Percentiles rank a stretch among this genome's conserved stretches.
Conservation (phyloP, 352 stramenopile species). For the Pythium dissotocum region DNA sequence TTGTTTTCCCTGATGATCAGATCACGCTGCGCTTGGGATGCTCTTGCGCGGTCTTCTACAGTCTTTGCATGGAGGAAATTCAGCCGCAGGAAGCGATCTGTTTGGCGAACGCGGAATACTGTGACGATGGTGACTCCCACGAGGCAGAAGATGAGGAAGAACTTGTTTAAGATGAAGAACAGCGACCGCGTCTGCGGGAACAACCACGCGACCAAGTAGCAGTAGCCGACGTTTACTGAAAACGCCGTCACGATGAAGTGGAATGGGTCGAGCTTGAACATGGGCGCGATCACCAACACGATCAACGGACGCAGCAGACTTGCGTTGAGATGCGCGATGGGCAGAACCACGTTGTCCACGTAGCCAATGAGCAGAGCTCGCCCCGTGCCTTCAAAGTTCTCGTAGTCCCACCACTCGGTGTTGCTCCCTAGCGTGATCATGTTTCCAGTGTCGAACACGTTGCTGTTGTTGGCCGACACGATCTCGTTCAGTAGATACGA, state of each 20-base stretch:
- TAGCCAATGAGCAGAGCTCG: slow-evolving; percentile 48
- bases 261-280: slow-evolving; percentile 78
- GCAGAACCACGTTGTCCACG: slow-evolving; percentile 60
- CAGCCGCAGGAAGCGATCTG: slow-evolving; percentile 67
- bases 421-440: slow-evolving; percentile 35
- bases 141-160: slow-evolving; percentile 66
- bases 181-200: slow-evolving; percentile 59
- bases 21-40: slow-evolving; percentile 71
- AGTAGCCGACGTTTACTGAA: slow-evolving; percentile 67
- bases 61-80: slow-evolving; percentile 79
- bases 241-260: slow-evolving; percentile 71
- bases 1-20: slow-evolving; percentile 87
- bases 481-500: slow-evolving; percentile 50
- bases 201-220: slow-evolving; percentile 54
- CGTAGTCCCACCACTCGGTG: slow-evolving; percentile 61
- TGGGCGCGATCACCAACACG: slow-evolving; percentile 54
- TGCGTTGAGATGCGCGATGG: slow-evolving; percentile 66
- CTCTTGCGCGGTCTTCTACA: slow-evolving; percentile 64
- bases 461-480: slow-evolving; percentile 4
- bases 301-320: slow-evolving; percentile 67
- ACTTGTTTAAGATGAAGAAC: slow-evolving; percentile 75
- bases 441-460: slow-evolving; percentile 11
- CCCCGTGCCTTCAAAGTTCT: slow-evolving; percentile 53
- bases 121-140: slow-evolving; percentile 53
- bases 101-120: slow-evolving; percentile 70